Base-by-base conservation (phyloP, 2,329 filamentous ascomycete genomes). In the Monosporascus cannonballus region DNA sequence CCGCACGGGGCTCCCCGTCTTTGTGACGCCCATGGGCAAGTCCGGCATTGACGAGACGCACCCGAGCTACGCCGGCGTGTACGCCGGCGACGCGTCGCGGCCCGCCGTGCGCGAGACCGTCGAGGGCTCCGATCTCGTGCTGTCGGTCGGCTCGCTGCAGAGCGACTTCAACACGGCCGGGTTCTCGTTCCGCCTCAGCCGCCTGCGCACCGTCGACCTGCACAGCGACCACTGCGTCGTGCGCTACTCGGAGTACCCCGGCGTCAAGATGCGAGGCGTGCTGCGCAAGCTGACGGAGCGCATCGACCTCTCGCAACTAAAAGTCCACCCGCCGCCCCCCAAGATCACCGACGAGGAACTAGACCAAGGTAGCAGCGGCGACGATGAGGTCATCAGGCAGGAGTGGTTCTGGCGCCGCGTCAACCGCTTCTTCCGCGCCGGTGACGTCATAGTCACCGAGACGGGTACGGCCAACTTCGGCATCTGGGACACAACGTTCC, bases 11-110 rank as follows among this genome's bases (percentile, higher is more conserved):
- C 74, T 96, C 7, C 90, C 91, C 4, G 86, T 89, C 0, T 95
- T 94, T 61, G 88, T 92, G n/a, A 87, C 90, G 0, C 89, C 90
- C 2, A 95, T 95, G 87, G 90, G 90, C 47, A 96, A 96, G 73
- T 83, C 90, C 18, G 87, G 88, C 20, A 80, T 96, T 47, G 80
- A 94, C 62, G 90, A 96, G 69, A 80, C 80, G 2, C 78, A 87
- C 47, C 74, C 79, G n/a, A 87, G 82, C 63, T 96, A 87, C 60
- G 88, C 88, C 22, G 91, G 91, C 57, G 88, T 96, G 5, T 95
- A 96, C 67, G 87, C 87, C 8, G 91, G 91, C n/a, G 79, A 80
- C 54, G 89, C 86, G 37, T 90, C 86, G 34, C 80, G 85, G 50
- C 77, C 81, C 1, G 78, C 79, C 38, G 86, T 88, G 24, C 78